Conservation (phyloP, 2,329 filamentous ascomycete genomes). For the Atkinsonella texensis region DNA sequence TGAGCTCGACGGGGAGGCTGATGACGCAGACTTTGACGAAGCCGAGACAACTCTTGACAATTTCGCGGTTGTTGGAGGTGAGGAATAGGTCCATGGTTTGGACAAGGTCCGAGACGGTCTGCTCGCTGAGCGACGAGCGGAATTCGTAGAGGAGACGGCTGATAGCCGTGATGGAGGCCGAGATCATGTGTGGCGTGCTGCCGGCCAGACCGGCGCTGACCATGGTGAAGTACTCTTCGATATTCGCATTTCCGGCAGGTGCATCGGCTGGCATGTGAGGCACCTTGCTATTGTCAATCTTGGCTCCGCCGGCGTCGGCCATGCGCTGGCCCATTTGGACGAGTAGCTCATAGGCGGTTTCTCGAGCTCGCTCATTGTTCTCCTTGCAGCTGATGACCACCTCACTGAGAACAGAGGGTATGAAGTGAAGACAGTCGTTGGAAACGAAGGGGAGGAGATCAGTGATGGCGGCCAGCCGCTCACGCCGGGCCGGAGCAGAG, state of each 20-base stretch:
- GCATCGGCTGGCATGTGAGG: slow-evolving; percentile 77
- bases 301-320: slow-evolving; percentile 48
- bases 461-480: slow-evolving; percentile 72
- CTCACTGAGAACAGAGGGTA: slow-evolving; percentile 81
- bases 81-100: slow-evolving; percentile 94
- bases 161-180: slow-evolving; percentile 88
- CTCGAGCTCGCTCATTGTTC: slow-evolving; percentile 88
- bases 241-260: slow-evolving; percentile 61
- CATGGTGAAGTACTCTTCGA: slow-evolving; percentile 98
- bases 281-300: slow-evolving; percentile 77
- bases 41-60: slow-evolving; percentile 85
- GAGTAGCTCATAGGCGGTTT: slow-evolving; percentile 78
- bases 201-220: slow-evolving; percentile 90
- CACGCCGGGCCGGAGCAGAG: slow-evolving; percentile 72
- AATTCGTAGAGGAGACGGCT: slow-evolving; percentile 92
- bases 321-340: slow-evolving; percentile 82
- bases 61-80: slow-evolving; percentile 91
- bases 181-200: slow-evolving; percentile 92
- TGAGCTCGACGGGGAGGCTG: slow-evolving; percentile 64
- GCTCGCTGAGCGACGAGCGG: slow-evolving; percentile 53
- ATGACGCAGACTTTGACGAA: slow-evolving; percentile 96
- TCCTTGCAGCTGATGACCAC: slow-evolving; percentile 96
- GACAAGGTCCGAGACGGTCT: slow-evolving; percentile 71
- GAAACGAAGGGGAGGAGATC: slow-evolving; percentile 73
- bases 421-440: slow-evolving; percentile 73